Percentiles rank a stretch among this genome's conserved stretches.
These are phyloP conservation scores for Leccinellum albellum DNA, from an alignment of 768 basidiomycete species.

Conservation along the genomic window DNA sequence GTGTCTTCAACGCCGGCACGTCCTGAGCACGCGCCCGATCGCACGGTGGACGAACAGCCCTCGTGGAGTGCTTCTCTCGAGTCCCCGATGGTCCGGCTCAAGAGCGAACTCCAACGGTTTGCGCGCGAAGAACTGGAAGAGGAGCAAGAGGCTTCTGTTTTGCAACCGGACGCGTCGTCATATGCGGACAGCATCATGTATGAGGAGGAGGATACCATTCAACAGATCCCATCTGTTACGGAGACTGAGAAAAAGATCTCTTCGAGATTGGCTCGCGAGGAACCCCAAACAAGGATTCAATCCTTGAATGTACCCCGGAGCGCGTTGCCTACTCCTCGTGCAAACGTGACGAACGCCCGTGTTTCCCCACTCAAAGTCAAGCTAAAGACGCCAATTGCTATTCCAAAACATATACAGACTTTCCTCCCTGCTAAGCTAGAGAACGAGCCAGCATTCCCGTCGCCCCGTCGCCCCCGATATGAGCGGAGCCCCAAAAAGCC, in stretches of 20 bases:
- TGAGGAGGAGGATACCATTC: constrained; percentile 28
- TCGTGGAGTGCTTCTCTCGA: constrained; percentile 76
- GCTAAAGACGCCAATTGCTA: constrained; percentile 51
- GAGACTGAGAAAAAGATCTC: constrained; percentile 33
- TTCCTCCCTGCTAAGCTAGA: constrained; percentile 69
- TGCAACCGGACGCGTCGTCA: constrained; percentile 16
- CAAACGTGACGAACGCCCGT: constrained; percentile 26
- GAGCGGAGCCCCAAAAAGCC: constrained; percentile 30
- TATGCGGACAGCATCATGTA: constrained; percentile 28
- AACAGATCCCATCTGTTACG: constrained; percentile 19
- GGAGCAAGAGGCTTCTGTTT: constrained; percentile 25
- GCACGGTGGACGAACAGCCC: constrained; percentile 45
- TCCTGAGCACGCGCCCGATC: constrained; percentile 30
- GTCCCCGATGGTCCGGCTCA: constrained; percentile 66
- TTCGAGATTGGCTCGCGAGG: constrained; percentile 44
- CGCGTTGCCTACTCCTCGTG: constrained; percentile 35
- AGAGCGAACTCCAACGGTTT: constrained; percentile 57
- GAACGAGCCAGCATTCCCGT: constrained; percentile 48
- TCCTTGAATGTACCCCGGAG: constrained; percentile 28
- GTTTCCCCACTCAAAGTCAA: constrained; percentile 56
- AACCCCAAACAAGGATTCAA: constrained; percentile 51
- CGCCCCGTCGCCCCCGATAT: constrained; percentile 32
- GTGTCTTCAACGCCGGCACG: constrained; percentile 76
- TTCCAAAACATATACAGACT: constrained; percentile 52
- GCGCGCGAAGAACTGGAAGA: constrained; percentile 29